A percentile compares a stretch with the other conserved stretches of the same genome.
phyloP scores from a whole-genome alignment of 2,329 filamentous ascomycete species.

The Beauveria asiatica region DNA sequence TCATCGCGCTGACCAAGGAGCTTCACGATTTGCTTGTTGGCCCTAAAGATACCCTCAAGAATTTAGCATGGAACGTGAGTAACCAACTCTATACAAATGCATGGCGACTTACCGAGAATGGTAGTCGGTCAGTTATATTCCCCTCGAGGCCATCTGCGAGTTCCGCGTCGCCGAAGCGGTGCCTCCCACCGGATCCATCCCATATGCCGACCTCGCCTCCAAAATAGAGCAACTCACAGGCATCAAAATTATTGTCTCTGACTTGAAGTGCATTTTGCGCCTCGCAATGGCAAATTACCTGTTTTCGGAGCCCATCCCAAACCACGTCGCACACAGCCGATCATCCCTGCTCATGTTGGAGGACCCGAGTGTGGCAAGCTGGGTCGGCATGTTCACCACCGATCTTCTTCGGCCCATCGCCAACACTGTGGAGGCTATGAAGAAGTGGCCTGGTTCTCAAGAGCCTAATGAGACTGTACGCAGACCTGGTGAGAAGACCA shows the following conservation, averaged over 20 bases:
- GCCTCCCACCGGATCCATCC: conserved; percentile 19
- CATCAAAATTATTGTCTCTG: conserved; percentile 25
- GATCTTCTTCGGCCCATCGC: conserved; percentile 24
- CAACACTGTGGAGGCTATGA: conserved; percentile 25
- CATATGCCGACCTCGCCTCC: conserved; percentile 19
- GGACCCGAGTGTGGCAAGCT: conserved; percentile 21
- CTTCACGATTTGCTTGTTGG: conserved; percentile 17
- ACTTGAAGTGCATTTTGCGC: conserved; percentile 29
- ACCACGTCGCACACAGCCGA: conserved; percentile 31
- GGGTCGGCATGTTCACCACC: conserved; percentile 23
- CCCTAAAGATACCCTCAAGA: conserved; percentile 13
- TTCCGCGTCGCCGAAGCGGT: conserved; percentile 24
- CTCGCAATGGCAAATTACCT: conserved; percentile 30
- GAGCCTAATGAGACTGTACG: conserved; percentile 25
- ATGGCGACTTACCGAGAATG: background rate
- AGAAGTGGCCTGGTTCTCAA: conserved; percentile 27
- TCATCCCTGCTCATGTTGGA: conserved; percentile 23
- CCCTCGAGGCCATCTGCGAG: conserved; percentile 23
- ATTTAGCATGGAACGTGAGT: conserved; percentile 9
- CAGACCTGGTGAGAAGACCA: background rate
- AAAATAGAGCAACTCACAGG: conserved; percentile 26
- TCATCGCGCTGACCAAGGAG: conserved; percentile 17
- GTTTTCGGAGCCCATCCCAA: conserved; percentile 30
- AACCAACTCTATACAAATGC: too few species aligned
- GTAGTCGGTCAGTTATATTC: conserved; percentile 20